These are phyloP conservation scores for Dendryphion nanum DNA, from an alignment of 2,329 filamentous ascomycete species.

Conservation along the genomic window DNA sequence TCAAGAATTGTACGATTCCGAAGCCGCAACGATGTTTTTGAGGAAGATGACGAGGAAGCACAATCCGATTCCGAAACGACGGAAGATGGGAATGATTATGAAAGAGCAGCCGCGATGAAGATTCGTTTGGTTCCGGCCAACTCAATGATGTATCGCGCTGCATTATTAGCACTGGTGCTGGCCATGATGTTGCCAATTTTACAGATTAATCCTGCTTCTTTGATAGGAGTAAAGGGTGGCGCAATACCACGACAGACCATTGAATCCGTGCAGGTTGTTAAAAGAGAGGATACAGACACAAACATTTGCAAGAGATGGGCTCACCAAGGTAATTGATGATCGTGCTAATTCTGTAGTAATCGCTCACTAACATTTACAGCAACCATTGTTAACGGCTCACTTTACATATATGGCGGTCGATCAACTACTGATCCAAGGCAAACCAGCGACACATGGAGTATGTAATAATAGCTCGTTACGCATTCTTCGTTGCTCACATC, in stretches of 20 bases:
- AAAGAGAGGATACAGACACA: conserved; percentile 30
- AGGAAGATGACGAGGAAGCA: conserved; percentile 19
- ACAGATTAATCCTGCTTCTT: conserved; percentile 25
- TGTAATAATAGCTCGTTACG: conserved; percentile 19
- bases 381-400: conserved; percentile 69
- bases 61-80: conserved; percentile 24
- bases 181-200: conserved; percentile 34
- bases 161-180: conserved; percentile 26
- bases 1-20: conserved; percentile 31
- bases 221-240: conserved; percentile 25
- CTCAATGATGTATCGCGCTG: conserved; percentile 27
- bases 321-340: conserved; percentile 24
- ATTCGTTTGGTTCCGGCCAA: too few species aligned
- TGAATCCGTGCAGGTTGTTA: conserved; percentile 17
- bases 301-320: conserved; percentile 39
- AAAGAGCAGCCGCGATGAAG: conserved; percentile 3
- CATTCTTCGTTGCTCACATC: not conserved
- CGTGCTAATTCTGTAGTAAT: not conserved
- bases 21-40: conserved; percentile 29
- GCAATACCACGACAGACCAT: conserved; percentile 21
- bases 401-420: conserved; percentile 75
- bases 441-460: conserved; percentile 67
- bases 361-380: conserved; percentile 37
- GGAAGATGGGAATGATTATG: conserved; percentile 3
- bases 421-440: conserved; percentile 59